Base-by-base conservation (phyloP, 163 green algal genomes). In the Chloromonas sp. region DNA sequence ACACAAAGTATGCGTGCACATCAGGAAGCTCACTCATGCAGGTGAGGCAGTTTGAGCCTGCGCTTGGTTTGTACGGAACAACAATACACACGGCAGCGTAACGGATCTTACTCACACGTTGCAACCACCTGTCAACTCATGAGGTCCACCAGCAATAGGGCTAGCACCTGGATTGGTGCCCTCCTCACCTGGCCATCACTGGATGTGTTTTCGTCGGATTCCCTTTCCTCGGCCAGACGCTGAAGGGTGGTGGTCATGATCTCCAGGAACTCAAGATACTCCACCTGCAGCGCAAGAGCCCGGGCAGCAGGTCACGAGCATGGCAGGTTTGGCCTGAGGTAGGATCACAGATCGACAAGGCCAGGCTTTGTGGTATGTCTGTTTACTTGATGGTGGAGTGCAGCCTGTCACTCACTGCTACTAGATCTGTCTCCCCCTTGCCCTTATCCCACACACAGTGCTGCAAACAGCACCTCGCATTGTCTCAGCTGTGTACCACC, bases 261-360 rank as follows among this genome's bases (percentile, higher is more conserved):
- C 74, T 95, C 87, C 14, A 95, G 83, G 79, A 96, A 97, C 87
- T 96, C 93, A 0, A 82, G 83, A 70, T 93, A 94, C 79, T 91
- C 90, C 60, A 93, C 88, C 71, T 91, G 59, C 61, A 62, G 59
- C 60, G 1, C 79, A 36, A 36, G 36, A 36, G 36, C 36, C 36
- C 36, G 36, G 36, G 36, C 36, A 36, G 36, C 36, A 36, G 36
- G 36, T 36, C 36, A 36, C 36, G 36, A 36, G 36, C 36, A 36
- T 36, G 36, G 36, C 36, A 36, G 36, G 36, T 36, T 36, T 36
- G 36, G 3, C 5, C 76, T n/a, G 8, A 76, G 70, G 70, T 13
- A 76, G 8, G 70, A 76, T n/a, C 70, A 76, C 70, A 76, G 13
- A n/a, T 76, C 13, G 36, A 8, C 76, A 81, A 57, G 76, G 76